A percentile compares a stretch with the other conserved stretches of the same genome.
Conservation (phyloP, 768 basidiomycete species). For the Pleurotus salmoneostramineus region DNA sequence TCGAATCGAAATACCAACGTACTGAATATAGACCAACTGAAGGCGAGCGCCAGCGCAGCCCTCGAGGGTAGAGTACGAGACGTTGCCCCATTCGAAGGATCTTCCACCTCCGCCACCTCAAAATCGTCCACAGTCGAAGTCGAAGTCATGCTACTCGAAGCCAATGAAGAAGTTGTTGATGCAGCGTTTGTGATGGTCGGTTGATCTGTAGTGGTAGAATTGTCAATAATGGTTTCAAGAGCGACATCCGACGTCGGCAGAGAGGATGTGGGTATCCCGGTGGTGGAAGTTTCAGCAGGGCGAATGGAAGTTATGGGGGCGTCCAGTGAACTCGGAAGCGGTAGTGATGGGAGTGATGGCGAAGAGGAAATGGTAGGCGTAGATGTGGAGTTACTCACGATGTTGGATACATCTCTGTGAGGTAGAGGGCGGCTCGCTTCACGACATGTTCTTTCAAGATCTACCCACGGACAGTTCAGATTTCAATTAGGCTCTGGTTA, state of each 20-base stretch:
- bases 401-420: background rate
- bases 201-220: background rate
- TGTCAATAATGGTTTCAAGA: background rate
- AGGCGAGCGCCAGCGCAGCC: too few relatives aligned
- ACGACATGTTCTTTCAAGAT: slow-evolving; percentile 1
- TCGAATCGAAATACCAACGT: too few relatives aligned
- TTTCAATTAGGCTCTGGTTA: too few relatives aligned
- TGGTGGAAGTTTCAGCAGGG: background rate
- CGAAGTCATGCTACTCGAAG: background rate
- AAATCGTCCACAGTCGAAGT: too few relatives aligned
- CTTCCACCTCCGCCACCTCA: too few relatives aligned
- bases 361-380: background rate
- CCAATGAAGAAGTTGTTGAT: background rate
- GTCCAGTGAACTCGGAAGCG: background rate
- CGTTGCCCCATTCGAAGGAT: too few relatives aligned
- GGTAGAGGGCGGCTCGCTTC: background rate
- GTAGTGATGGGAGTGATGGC: background rate
- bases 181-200: background rate
- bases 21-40: too few relatives aligned
- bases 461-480: background rate
- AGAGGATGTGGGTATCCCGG: background rate
- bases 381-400: background rate
- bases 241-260: background rate
- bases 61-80: too few relatives aligned
- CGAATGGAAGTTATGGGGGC: background rate